Conservation (phyloP, 202 grass and related monocot genomes). For the Zoysia matrella region DNA sequence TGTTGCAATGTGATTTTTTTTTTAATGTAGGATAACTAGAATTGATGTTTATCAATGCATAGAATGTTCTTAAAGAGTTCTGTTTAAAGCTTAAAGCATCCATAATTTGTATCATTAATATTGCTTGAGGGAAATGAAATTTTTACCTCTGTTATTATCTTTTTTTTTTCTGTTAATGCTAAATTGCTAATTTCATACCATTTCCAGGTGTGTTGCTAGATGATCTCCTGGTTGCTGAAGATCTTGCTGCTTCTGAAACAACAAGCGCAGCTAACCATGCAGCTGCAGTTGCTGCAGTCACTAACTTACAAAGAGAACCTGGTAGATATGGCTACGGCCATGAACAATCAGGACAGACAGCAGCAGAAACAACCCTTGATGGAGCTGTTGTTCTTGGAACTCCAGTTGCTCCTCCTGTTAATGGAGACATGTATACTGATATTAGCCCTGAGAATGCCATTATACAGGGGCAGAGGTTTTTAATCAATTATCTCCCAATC, state of each 20-base stretch:
- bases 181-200: conserved; percentile 4
- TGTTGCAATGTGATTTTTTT: not conserved
- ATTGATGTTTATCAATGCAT: not conserved
- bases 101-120: not conserved
- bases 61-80: conserved; percentile 9
- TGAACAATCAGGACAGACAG: conserved; percentile 67
- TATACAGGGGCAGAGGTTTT: conserved; percentile 89
- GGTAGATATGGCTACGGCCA: conserved; percentile 70
- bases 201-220: conserved; percentile 85
- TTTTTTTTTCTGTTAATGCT: conserved; percentile 15
- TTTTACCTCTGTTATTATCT: not conserved
- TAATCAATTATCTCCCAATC: conserved; percentile 23
- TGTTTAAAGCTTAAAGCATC: not conserved
- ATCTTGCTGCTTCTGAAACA: conserved; percentile 92
- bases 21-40: not conserved
- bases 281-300: conserved; percentile 59
- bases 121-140: not conserved
- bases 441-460: conserved; percentile 72
- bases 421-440: too few species aligned
- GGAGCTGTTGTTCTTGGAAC: conserved; percentile 83
- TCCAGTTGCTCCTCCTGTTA: too few species aligned
- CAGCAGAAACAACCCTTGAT: conserved; percentile 65
- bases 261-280: conserved; percentile 84
- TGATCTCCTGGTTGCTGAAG: conserved; percentile 96
- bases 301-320: conserved; percentile 65